Conservation (phyloP, 352 stramenopile genomes). For the Phytophthora fragariae region DNA sequence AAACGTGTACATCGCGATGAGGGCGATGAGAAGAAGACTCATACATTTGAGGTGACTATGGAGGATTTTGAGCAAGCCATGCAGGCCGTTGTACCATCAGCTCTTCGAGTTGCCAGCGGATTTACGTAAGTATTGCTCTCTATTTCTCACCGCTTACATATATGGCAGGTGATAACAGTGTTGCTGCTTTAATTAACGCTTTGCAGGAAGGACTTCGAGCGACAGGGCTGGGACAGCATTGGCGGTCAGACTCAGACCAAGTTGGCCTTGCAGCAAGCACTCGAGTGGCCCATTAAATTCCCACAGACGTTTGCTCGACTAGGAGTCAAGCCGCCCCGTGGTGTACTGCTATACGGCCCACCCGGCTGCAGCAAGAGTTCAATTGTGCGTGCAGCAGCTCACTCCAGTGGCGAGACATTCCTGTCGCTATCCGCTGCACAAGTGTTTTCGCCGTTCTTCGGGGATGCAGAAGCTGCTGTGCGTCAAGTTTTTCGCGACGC, state of each 20-base stretch:
- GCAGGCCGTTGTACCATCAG: conserved; percentile 69
- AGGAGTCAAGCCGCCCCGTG: conserved; percentile 74
- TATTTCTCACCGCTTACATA: not conserved
- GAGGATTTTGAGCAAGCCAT: conserved; percentile 82
- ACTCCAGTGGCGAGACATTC: conserved; percentile 83
- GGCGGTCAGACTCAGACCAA: conserved; percentile 79
- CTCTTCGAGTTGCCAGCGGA: conserved; percentile 63
- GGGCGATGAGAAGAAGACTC: conserved; percentile 5
- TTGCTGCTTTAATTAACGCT: conserved; percentile 3
- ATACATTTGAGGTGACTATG: conserved; percentile 66
- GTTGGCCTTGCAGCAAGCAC: conserved; percentile 77
- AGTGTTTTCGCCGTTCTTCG: conserved; percentile 91
- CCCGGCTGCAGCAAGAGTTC: conserved; percentile 93
- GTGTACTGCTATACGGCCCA: conserved; percentile 90
- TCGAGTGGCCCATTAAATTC: conserved; percentile 91
- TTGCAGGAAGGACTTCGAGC: conserved; percentile 63
- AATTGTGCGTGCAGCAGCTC: conserved; percentile 84
- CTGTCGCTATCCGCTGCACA: conserved; percentile 88
- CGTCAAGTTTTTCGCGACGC: conserved; percentile 85
- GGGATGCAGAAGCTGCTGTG: conserved; percentile 87
- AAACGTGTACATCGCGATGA: not conserved
- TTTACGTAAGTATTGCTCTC: conserved; percentile 51
- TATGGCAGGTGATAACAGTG: not conserved
- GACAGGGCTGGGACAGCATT: conserved; percentile 77
- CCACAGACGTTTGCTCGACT: conserved; percentile 76